Evolutionary conservation across 805 yeast species (phyloP), one percentile per base, ranked within the genome.

Genomic region (Tetrapisispora namnaoensis): DNA sequence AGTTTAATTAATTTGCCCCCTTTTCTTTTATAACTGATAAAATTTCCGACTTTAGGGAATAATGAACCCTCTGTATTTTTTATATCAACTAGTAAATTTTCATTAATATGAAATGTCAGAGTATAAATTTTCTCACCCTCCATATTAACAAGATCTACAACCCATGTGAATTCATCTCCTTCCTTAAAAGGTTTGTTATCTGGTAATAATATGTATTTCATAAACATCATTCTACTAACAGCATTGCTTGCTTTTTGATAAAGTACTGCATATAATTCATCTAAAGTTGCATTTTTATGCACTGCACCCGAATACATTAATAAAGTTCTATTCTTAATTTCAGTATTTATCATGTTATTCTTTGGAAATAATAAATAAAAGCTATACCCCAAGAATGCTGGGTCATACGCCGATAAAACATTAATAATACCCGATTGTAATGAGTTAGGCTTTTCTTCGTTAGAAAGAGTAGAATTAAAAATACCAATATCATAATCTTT

Each of bases 151-250:
- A 69, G 53, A 47, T 65, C 55, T 49, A 68, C 46, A 53, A 65
- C 37, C 68, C 66, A 66, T 6, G 48, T 47, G 44, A 70, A 67
- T 17, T 57, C 54, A 39, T 62, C 63, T 4, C 68, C 72, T 28
- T 48, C 38, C 13, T 39, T 40, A n/a, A 53, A 52, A 2, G 53
- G 48, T 20, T 34, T 16, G 4, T 54, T 55, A 30, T 50, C 54
- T 11, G 66, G 60, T 16, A 52, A 32, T 21, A 36, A 24, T 14
- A 64, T 44, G 20, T 53, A 44, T 14, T 51, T 51, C 43, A 53
- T 54, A 11, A 48, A 37, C 11, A 59, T 47, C 48, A 64, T 43
- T 24, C 55, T 54, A 18, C 53, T 52, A 9, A 63, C 47, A 3
- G 61, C 62, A n/a, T 46, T 50, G 5, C 54, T 55, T 37, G 62